These are phyloP conservation scores for Polytrichum commune DNA, from an alignment of 225 moss, liverwort and hornwort genomes.

Conservation along the genomic window DNA sequence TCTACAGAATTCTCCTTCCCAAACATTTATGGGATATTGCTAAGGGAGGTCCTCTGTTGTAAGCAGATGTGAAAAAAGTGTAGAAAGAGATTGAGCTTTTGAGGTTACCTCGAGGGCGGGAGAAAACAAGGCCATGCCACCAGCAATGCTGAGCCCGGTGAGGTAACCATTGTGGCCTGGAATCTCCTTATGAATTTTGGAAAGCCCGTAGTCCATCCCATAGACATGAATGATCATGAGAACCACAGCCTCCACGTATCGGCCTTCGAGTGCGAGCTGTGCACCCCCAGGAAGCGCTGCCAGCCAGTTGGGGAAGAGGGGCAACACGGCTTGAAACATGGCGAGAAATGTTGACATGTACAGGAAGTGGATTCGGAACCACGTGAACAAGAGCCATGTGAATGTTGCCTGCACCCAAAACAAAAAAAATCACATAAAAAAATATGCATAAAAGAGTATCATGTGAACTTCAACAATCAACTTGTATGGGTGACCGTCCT, in stretches of 20 bases:
- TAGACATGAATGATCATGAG: slow-evolving; percentile 68
- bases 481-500: no score
- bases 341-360: slow-evolving; percentile 83
- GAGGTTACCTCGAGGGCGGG: slow-evolving; percentile 47
- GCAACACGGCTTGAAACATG: slow-evolving; percentile 73
- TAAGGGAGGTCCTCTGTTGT: no score
- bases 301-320: slow-evolving; percentile 86
- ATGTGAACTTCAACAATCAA: no score
- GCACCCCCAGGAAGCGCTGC: slow-evolving; percentile 61
- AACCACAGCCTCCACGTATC: slow-evolving; percentile 52
- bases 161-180: slow-evolving; percentile 84
- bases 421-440: not conserved
- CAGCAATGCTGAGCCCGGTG: slow-evolving; percentile 86
- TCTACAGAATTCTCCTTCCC: not conserved
- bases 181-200: slow-evolving; percentile 81
- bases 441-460: no score
- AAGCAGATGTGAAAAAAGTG: not conserved
- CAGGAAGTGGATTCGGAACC: slow-evolving; percentile 82
- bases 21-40: not conserved
- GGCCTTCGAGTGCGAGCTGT: slow-evolving; percentile 67
- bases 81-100: not conserved
- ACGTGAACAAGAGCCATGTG: slow-evolving; percentile 83
- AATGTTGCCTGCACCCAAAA: slow-evolving; percentile 59
- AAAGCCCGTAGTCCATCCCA: slow-evolving; percentile 85
- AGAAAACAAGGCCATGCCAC: slow-evolving; percentile 66